Percentiles rank a stretch among this genome's conserved stretches.
Conservation (phyloP, 129 eudicot species). For the Flaveria robusta region DNA sequence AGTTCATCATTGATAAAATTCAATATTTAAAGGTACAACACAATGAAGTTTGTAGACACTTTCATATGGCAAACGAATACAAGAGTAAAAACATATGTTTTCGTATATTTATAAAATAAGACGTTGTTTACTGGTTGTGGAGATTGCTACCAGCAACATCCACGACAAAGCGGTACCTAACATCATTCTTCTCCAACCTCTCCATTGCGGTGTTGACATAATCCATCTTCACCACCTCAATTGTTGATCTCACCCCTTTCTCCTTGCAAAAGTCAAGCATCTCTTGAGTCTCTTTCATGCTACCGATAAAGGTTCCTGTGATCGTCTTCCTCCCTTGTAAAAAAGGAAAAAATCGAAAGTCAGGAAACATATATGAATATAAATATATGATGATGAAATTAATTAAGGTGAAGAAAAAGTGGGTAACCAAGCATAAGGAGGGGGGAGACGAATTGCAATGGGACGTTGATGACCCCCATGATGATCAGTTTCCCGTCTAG, state of each 20-base stretch:
- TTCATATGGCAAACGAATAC: slow-evolving; percentile 21
- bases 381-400: too few relatives aligned
- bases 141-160: slow-evolving; percentile 94
- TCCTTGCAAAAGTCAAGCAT: slow-evolving; percentile 85
- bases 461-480: slow-evolving; percentile 80
- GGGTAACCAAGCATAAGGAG: slow-evolving; percentile 87
- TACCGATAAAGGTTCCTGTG: slow-evolving; percentile 91
- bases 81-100: slow-evolving; percentile 1
- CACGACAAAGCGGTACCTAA: slow-evolving; percentile 87
- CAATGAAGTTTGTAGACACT: neutral
- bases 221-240: slow-evolving; percentile 87
- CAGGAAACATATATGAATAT: too few relatives aligned
- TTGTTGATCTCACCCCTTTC: slow-evolving; percentile 64
- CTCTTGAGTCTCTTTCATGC: slow-evolving; percentile 93
- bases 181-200: slow-evolving; percentile 88
- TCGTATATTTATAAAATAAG: neutral
- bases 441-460: slow-evolving; percentile 74
- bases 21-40: slow-evolving; percentile 24
- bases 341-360: too few relatives aligned
- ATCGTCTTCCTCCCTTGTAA: slow-evolving; percentile 72
- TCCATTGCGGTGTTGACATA: slow-evolving; percentile 78
- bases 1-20: slow-evolving; percentile 2
- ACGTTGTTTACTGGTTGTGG: slow-evolving; percentile 25
- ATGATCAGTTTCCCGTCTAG: too few relatives aligned
- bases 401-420: too few relatives aligned